phyloP scores from a whole-genome alignment of 495 filamentous ascomycete genomes.

The Pseudoneurospora amorphoporcata region DNA sequence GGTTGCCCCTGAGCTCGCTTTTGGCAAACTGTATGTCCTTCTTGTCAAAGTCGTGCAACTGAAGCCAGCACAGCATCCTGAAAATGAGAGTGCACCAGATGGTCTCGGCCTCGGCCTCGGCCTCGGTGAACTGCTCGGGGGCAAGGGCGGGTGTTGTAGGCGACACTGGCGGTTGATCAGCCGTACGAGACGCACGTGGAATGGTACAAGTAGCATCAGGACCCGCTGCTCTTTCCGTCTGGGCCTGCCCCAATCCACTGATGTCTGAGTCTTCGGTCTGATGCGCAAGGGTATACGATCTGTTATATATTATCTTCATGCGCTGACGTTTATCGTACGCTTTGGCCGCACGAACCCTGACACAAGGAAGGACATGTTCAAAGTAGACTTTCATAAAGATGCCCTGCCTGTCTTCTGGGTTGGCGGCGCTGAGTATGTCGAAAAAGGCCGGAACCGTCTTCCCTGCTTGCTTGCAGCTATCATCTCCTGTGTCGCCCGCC shows the following conservation, averaged over 20 bases:
- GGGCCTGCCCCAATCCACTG: too few relatives aligned
- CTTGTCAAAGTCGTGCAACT: constrained; percentile 41
- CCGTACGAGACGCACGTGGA: too few relatives aligned
- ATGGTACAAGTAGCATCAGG: too few relatives aligned
- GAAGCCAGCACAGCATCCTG: constrained; percentile 43
- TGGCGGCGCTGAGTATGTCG: constrained; percentile 25
- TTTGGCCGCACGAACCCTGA: not conserved
- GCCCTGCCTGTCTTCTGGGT: constrained; percentile 30
- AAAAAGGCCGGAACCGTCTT: constrained; percentile 8
- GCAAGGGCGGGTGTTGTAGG: too few relatives aligned
- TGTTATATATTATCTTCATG: too few relatives aligned
- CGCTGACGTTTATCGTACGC: not conserved
- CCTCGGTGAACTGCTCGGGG: not conserved
- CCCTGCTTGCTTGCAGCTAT: not conserved
- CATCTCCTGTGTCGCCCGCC: not conserved
- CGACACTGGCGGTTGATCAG: too few relatives aligned
- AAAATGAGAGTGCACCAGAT: constrained; percentile 41
- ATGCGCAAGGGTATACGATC: too few relatives aligned
- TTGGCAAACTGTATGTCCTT: constrained; percentile 36
- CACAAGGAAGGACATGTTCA: constrained; percentile 16
- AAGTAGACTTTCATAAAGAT: constrained; percentile 35
- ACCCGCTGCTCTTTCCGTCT: too few relatives aligned
- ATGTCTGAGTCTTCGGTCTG: too few relatives aligned
- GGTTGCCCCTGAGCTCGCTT: constrained; percentile 36
- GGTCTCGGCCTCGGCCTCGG: constrained; percentile 12